A percentile compares a stretch with the other conserved stretches of the same genome.
Evolutionary conservation across 306 rosid species (phyloP).

Genomic region (Malus sieversii): DNA sequence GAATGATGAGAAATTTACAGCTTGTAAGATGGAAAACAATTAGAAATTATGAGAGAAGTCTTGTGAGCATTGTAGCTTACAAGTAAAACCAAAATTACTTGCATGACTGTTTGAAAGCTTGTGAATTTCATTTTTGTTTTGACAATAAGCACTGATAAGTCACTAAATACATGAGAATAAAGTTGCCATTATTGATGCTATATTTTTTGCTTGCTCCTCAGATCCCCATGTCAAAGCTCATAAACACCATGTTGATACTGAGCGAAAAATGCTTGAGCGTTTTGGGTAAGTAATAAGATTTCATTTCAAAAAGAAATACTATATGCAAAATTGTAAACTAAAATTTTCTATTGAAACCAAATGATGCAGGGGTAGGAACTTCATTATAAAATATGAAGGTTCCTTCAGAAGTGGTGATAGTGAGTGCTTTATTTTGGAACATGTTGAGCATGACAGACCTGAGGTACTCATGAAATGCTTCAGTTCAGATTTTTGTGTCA

Average conservation of each 20-base stretch:
- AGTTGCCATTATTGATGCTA: neutral
- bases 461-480: conserved; percentile 10
- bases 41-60: neutral
- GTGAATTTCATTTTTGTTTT: neutral
- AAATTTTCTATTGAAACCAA: neutral
- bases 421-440: conserved; percentile 34
- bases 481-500: neutral
- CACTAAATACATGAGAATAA: neutral
- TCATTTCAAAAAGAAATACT: neutral
- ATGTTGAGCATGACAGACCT: conserved; percentile 21
- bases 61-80: neutral
- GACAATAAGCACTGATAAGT: neutral
- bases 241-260: conserved; percentile 20
- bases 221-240: conserved; percentile 39
- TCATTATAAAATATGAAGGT: conserved; percentile 32
- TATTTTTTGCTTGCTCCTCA: conserved; percentile 7
- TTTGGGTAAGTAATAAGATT: conserved; percentile 22
- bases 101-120: neutral
- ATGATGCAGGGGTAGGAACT: conserved; percentile 30
- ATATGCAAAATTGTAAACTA: neutral
- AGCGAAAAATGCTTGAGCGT: conserved; percentile 28
- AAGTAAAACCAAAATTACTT: neutral
- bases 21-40: neutral
- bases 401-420: conserved; percentile 21
- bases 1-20: neutral